Evolutionary conservation across 805 yeast genomes (phyloP).

Genomic region (Yarrowia sp.): DNA sequence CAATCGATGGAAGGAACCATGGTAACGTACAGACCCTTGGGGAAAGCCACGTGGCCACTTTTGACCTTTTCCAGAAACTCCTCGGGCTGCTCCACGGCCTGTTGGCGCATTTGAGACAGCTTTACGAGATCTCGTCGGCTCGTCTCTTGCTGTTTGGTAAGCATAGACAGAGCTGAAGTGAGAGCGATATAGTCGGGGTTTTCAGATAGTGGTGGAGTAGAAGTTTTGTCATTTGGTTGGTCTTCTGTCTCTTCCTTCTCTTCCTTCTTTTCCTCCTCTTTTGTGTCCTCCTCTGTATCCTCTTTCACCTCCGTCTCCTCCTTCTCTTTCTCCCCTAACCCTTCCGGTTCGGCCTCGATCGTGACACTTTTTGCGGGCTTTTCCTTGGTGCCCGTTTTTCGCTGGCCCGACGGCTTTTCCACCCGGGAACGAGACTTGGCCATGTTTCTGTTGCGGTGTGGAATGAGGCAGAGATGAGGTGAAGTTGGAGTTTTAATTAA

Average conservation of each 20-base stretch:
- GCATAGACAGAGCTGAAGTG: slow-evolving; percentile 33
- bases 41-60: slow-evolving; percentile 28
- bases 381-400: background rate
- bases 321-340: background rate
- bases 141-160: slow-evolving; percentile 31
- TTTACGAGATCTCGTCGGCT: slow-evolving; percentile 33
- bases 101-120: slow-evolving; percentile 31
- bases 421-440: background rate
- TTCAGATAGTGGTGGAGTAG: background rate
- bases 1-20: slow-evolving; percentile 37
- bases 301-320: background rate
- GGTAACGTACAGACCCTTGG: slow-evolving; percentile 34
- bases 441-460: background rate
- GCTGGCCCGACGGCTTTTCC: background rate
- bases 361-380: background rate
- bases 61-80: slow-evolving; percentile 30
- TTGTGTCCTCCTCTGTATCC: background rate
- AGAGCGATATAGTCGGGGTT: slow-evolving; percentile 37
- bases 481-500: background rate
- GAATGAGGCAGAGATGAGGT: background rate
- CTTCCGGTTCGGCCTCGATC: background rate
- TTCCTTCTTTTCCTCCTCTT: background rate
- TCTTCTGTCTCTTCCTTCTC: background rate
- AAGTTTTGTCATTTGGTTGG: background rate
- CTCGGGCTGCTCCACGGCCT: slow-evolving; percentile 34